Base-by-base conservation (phyloP, 2,329 filamentous ascomycete genomes). In the Metarhizium brunneum region DNA sequence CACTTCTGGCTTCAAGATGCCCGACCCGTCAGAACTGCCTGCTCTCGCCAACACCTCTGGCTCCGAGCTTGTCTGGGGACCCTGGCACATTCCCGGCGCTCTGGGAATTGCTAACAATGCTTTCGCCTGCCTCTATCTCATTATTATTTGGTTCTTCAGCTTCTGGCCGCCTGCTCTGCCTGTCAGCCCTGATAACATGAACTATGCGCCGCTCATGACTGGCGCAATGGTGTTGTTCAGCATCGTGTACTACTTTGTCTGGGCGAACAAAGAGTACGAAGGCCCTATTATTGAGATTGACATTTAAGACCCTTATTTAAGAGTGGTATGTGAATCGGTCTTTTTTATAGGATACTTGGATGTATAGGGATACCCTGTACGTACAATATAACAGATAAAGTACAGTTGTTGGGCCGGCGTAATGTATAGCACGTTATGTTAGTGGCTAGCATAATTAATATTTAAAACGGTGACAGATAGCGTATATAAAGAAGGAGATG, bases 111-210 rank as follows among this genome's bases (percentile, higher is more conserved):
- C 75, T 18, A 83, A 83, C 63, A 84, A 84, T 55, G 63, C 71
- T 1, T 78, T 81, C 52, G 75, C 79, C 1, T 79, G 76, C 61
- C 52, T 71, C 2, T 84, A 82, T 61, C 75, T 78, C 62, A 56
- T 77, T 1, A 75, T 83, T 45, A 70, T 83, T 3, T 73, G 80
- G 13, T 83, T 84, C 66, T 84, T 78, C 72, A 76, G 72, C 20
- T 78, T 83, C 49, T 81, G 75, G 76, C 79, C 69, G 0, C 69
- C 72, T 3, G 61, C 58, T 2, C 68, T 62, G 0, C 63, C 70
- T 2, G 47, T 54, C 2, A 50, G 14, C 4, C 25, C 52, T 0
- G 63, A 66, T 1, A 73, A 66, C 14, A 75, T 77, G 71, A 81
- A 80, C 63, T 80, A 73, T 59, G 74, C 70, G 20, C 64, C 76